Evolutionary conservation across 306 rosid species (phyloP), one percentile per base, ranked within the genome.

Genomic region (Vigna unguiculata): DNA sequence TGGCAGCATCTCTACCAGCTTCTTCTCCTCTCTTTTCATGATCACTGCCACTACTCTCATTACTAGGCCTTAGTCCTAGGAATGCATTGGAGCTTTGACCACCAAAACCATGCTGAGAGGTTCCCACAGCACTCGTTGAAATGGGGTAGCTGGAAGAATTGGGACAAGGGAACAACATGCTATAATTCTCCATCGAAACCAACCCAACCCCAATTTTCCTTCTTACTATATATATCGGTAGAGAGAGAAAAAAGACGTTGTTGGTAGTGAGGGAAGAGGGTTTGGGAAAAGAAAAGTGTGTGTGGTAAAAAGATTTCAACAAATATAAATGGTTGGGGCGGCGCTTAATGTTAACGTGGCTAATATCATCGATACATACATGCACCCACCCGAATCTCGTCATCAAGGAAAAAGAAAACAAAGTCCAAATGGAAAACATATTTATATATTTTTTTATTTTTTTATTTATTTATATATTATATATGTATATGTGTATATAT

Each of bases 91-190:
- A 81, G 20, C 77, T 69, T 60, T 78, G 83, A 60, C 86, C 85
- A 24, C 57, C 53, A 13, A 75, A 77, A 46, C 17, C 59, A 43
- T 65, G 59, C 12, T 55, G 76, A 40, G 83, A 79, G 61, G 60
- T 61, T 64, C 68, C 82, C 71, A 79, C 53, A 24, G 1, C 67
- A 21, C 40, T 81, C 0, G 80, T 32, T 63, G 87, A 45, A 70
- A 84, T 20, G 2, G 70, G 78, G 73, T 48, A 67, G 46, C 69
- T 69, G 4, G 87, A 63, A 5, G 89, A 73, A 36, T 86, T 22
- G 2, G 88, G 75, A 69, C 85, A 77, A 21, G 93, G 93, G 63
- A 88, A 85, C 80, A 89, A 75, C 87, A 86, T 80, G 25, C 86
- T 77, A 80, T 84, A 86, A 52, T 82, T 85, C 43, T 88, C 93